A percentile compares a stretch with the other conserved stretches of the same genome.
These are phyloP conservation scores for Lotus japonicus DNA, from an alignment of 306 rosid species.

Conservation along the genomic window DNA sequence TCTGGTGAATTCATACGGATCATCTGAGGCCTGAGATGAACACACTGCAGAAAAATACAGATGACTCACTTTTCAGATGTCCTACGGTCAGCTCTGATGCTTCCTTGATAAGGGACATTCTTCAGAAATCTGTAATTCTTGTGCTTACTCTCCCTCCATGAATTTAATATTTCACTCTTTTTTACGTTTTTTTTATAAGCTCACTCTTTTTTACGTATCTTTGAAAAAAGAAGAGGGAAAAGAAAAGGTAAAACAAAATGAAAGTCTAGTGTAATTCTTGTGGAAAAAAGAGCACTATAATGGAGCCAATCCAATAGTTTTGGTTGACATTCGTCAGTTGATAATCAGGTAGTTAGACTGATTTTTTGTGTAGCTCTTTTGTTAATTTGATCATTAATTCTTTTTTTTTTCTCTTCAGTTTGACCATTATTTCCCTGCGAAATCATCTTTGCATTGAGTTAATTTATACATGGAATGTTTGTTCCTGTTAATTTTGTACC, in stretches of 20 bases:
- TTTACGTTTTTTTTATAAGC: too few relatives aligned
- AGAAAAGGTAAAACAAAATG: not conserved
- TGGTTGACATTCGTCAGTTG: slow-evolving; percentile 16
- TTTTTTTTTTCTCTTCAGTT: slow-evolving; percentile 1
- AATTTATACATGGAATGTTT: not conserved
- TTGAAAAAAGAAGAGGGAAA: slow-evolving; percentile 2
- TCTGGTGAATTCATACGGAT: slow-evolving; percentile 20
- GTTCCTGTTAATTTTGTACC: not conserved
- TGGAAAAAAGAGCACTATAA: not conserved
- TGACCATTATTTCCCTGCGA: not conserved
- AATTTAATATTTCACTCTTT: slow-evolving; percentile 7
- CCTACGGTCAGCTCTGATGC: slow-evolving; percentile 19
- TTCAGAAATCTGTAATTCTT: slow-evolving; percentile 18
- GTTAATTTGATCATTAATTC: slow-evolving; percentile 11
- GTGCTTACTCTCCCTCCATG: slow-evolving; percentile 20
- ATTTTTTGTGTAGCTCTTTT: not conserved
- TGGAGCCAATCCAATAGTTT: slow-evolving; percentile 21
- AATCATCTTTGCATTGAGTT: slow-evolving; percentile 7
- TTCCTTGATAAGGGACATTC: slow-evolving; percentile 19
- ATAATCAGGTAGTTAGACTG: slow-evolving; percentile 8
- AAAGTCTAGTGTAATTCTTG: not conserved
- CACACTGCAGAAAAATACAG: slow-evolving; percentile 26
- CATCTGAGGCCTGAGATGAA: slow-evolving; percentile 21
- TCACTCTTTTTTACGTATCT: not conserved
- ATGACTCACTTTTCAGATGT: slow-evolving; percentile 16